Evolutionary conservation across 257 asterid species (phyloP), one percentile per base, ranked within the genome.

Genomic region (Solanum infundibuliforme): DNA sequence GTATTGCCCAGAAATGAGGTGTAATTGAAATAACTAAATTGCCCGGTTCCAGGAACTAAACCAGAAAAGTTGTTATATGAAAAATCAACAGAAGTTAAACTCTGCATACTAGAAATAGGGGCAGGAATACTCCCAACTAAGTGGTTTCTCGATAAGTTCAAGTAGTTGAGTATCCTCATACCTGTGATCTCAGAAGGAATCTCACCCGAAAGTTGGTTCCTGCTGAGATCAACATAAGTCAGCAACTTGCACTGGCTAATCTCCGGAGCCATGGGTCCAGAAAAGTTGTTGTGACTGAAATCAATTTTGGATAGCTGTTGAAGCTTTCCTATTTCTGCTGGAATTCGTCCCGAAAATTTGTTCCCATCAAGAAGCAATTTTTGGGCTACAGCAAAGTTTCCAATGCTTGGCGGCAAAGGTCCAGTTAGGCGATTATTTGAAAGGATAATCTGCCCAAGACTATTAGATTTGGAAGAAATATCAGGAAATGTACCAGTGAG

Each of bases 291-390:
- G 91, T 92, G 94, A 89, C 98, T 97, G 88, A 97, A 93, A 93
- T 97, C 99, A 86, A 97, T 86, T 94, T 97, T 95, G 1, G 99
- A 97, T 20, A 97, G 90, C 93, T 97, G 98, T 95, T 95, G 98
- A 84, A 97, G 86, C 88, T 92, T 93, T 74, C 99, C 99, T 2
- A 97, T 92, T 84, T 94, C 97, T 4, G 95, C 91, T 0, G 98
- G 99, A 87, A 97, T 92, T 52, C 73, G 86, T 55, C 98, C 99
- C 5, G 98, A 88, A 74, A 97, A 97, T 88, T 89, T 93, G 91
- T 97, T 97, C 46, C 99, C 98, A 87, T 97, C 99, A 8, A 97
- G 98, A 90, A 97, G 90, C 82, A 97, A 94, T 93, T 95, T 97
- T 94, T 97, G 99, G n/a, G 95, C 94, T 9, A 94, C 98, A 0